Evolutionary conservation across 1,284 basidiomycete genomes (phyloP).

Genomic region (Exobasidium rhododendri): DNA sequence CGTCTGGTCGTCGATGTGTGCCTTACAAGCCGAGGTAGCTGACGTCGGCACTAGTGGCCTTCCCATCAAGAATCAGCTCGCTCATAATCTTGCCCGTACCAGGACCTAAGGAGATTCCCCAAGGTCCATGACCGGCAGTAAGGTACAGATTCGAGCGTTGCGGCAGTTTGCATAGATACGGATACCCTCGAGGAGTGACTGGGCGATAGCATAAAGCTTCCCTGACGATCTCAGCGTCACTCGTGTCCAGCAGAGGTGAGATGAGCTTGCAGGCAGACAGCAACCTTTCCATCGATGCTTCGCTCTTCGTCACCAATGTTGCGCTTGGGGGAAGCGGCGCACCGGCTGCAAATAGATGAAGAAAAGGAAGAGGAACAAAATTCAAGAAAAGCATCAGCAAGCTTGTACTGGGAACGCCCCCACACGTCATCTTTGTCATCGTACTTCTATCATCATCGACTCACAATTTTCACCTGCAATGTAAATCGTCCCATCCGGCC

Average conservation of each 20-base stretch:
- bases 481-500: constrained; percentile 55
- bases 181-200: constrained; percentile 58
- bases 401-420: too few relatives aligned
- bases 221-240: constrained; percentile 44
- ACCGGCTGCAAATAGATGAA: constrained; percentile 49
- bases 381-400: background rate
- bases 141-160: constrained; percentile 25
- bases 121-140: constrained; percentile 57
- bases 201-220: constrained; percentile 63
- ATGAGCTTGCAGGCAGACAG: constrained; percentile 57
- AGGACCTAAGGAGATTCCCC: constrained; percentile 57
- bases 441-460: background rate
- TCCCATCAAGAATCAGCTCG: constrained; percentile 60
- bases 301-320: constrained; percentile 53
- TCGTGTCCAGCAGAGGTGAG: constrained; percentile 45
- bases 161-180: constrained; percentile 59
- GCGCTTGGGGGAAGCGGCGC: constrained; percentile 38
- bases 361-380: constrained; percentile 45
- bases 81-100: constrained; percentile 61
- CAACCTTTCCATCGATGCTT: constrained; percentile 57
- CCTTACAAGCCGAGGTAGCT: background rate
- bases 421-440: background rate
- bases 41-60: constrained; percentile 45
- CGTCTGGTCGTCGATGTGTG: too few relatives aligned
- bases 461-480: constrained; percentile 44